These are phyloP conservation scores for Polytrichum formosum DNA, from an alignment of 225 moss, liverwort and hornwort species.

Conservation along the genomic window DNA sequence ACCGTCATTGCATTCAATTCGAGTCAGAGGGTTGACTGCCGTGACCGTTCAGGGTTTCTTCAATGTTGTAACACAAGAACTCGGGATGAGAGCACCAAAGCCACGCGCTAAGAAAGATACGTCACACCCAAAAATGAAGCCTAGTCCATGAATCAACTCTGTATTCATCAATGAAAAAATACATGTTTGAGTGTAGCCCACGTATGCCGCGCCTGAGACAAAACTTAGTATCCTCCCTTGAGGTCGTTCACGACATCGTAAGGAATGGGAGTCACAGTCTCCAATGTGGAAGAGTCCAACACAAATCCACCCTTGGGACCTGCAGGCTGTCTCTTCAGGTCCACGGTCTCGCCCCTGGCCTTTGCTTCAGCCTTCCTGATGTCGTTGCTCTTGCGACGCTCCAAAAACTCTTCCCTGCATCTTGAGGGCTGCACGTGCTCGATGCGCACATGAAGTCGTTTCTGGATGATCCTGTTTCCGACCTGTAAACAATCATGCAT, in stretches of 20 bases:
- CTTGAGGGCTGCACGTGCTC: conserved; percentile 70
- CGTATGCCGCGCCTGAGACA: no score
- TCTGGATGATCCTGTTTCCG: conserved; percentile 56
- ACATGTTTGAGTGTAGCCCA: no score
- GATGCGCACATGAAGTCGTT: conserved; percentile 65
- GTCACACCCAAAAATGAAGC: no score
- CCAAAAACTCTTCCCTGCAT: conserved; percentile 70
- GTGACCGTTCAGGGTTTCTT: no score
- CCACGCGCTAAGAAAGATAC: no score
- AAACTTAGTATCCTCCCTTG: conserved; percentile 44
- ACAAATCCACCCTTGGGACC: conserved; percentile 71
- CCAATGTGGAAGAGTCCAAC: conserved; percentile 60
- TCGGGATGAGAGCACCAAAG: no score
- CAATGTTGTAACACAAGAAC: no score
- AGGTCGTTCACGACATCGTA: conserved; percentile 84
- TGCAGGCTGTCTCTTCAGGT: conserved; percentile 65
- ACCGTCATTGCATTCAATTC: no score
- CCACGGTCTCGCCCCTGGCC: conserved; percentile 44
- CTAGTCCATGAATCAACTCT: no score
- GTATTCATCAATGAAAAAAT: no score
- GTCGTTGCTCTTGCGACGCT: conserved; percentile 58
- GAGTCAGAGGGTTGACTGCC: no score
- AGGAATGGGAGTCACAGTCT: conserved; percentile 80
- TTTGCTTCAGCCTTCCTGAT: conserved; percentile 58
- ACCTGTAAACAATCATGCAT: conserved; percentile 17